Evolutionary conservation across 2,329 filamentous ascomycete species (phyloP), one percentile per base, ranked within the genome.

Genomic region (Dactylellina leptospora): DNA sequence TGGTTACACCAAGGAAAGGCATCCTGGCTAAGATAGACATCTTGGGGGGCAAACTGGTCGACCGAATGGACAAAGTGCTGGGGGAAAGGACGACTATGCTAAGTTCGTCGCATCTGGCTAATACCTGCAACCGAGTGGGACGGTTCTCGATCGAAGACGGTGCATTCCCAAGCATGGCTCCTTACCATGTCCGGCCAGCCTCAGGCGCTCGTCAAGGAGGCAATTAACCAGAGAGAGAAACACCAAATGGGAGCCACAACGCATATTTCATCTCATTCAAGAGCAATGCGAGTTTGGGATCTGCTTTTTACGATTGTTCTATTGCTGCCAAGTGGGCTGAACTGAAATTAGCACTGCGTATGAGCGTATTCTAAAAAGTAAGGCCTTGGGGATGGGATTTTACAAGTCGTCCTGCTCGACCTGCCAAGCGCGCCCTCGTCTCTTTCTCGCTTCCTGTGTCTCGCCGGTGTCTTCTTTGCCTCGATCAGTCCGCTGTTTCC

Each of bases 101-200:
- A 18, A 27, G 25, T 54, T 60, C 62, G 47, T 25, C 27, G 42
- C 60, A 27, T 22, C 33, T 16, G 18, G 42, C 28, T 38, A 54
- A 66, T 48, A 3, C 1, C 4, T 45, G 25, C 9, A 6, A 13
- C 4, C 16, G 28, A 10, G 16, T 33, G 25, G 25, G 36, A 55
- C n/a, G 58, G 33, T 56, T 58, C 51, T 60, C 45, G 47, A 72
- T 72, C 42, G 54, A 72, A 60, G 68, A 55, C 59, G 54, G 59
- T 58, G 40, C 68, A 72, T 72, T 72, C 68, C 47, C 33, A 9
- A 22, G 20, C 30, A 42, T 28, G 48, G 28, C 27, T 40, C 68
- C 36, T 64, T 64, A 55, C 68, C 68, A 72, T 72, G 40, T 63
- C 68, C 68, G 68, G 68, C 59, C 50, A 44, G 25, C 47, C 18